Conservation (phyloP, 352 stramenopile genomes). For the Phytophthora ramorum region DNA sequence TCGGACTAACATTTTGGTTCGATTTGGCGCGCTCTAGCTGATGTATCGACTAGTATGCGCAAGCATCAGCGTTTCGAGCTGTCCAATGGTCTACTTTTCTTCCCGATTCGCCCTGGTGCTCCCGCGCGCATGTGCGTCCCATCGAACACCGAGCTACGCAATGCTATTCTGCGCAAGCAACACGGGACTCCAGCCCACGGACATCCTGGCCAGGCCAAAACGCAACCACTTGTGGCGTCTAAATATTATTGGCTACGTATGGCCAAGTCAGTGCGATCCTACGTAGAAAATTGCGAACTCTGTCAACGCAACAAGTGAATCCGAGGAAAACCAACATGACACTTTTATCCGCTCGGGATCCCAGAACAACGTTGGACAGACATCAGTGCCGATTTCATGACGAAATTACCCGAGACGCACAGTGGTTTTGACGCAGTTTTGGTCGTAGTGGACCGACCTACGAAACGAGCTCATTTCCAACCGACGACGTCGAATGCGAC, state of each 20-base stretch:
- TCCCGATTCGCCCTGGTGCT: conserved; percentile 3
- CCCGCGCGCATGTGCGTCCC: background rate
- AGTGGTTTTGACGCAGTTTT: background rate
- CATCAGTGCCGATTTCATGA: conserved; percentile 23
- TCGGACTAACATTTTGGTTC: background rate
- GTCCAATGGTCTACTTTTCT: background rate
- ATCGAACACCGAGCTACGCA: background rate
- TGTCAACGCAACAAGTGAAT: conserved; percentile 12
- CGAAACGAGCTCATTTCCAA: conserved; percentile 20
- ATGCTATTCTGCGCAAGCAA: conserved; percentile 3
- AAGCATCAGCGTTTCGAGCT: background rate
- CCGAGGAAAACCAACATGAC: background rate
- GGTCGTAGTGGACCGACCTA: conserved; percentile 8
- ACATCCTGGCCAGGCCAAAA: conserved; percentile 2
- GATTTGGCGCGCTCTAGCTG: background rate
- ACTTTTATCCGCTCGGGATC: conserved; percentile 15
- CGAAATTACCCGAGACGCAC: background rate
- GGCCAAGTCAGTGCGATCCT: background rate
- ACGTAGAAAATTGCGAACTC: conserved; percentile 16
- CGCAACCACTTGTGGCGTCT: conserved; percentile 2
- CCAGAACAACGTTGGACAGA: conserved; percentile 5
- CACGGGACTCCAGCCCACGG: conserved; percentile 3
- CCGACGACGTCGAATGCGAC: background rate
- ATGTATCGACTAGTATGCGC: too few species aligned
- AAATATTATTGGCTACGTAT: conserved; percentile 19